phyloP scores from a whole-genome alignment of 768 basidiomycete genomes.

The Boletus rubroflammeus region DNA sequence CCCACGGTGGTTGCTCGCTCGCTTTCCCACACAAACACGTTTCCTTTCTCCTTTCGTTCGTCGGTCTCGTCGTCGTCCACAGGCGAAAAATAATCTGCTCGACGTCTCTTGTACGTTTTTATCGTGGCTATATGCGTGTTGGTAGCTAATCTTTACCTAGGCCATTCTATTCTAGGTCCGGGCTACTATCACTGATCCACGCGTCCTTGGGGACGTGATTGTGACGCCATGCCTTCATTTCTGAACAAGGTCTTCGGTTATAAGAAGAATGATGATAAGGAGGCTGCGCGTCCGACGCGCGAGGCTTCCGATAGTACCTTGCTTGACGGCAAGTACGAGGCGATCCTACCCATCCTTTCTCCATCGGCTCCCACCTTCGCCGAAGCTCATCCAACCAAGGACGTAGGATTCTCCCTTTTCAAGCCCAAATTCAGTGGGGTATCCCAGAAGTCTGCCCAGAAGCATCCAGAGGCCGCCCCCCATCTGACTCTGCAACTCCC shows the following conservation, averaged over 20 bases:
- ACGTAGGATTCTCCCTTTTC: conserved; percentile 46
- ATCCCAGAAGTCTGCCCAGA: conserved; percentile 35
- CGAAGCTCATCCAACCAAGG: conserved; percentile 27
- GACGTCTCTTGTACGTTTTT: background rate
- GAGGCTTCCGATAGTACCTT: conserved; percentile 42
- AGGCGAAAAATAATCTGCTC: background rate
- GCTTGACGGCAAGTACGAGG: conserved; percentile 74
- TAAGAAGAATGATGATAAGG: conserved; percentile 60
- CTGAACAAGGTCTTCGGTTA: conserved; percentile 75
- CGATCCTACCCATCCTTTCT: conserved; percentile 48
- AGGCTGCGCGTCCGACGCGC: conserved; percentile 29
- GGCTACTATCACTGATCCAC: conserved; percentile 13
- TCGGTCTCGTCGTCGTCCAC: background rate
- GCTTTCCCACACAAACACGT: background rate
- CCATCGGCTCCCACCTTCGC: conserved; percentile 29
- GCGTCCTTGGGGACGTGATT: conserved; percentile 14
- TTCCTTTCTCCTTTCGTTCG: conserved; percentile 1
- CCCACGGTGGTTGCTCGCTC: conserved; percentile 9
- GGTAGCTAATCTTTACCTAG: conserved; percentile 9
- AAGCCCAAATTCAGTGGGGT: conserved; percentile 42
- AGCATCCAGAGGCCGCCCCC: conserved; percentile 37
- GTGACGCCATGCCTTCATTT: conserved; percentile 54
- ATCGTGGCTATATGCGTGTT: background rate
- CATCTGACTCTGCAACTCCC: conserved; percentile 64
- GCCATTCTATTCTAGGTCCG: background rate